Conservation (phyloP, 805 yeast species). For the Ogataea philodendri region DNA sequence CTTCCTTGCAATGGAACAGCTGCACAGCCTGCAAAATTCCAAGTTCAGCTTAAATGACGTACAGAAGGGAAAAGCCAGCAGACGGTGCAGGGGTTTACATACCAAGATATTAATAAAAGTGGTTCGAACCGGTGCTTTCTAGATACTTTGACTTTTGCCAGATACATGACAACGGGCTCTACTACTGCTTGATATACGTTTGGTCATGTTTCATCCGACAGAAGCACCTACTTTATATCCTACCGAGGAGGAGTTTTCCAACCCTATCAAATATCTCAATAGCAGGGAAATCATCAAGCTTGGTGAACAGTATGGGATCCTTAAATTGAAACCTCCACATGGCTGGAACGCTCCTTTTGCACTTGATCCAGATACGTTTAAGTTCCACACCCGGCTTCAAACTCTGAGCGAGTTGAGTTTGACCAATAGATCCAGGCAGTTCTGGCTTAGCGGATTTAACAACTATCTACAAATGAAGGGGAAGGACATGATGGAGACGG, state of each 20-base stretch:
- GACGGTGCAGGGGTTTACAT: too few species aligned
- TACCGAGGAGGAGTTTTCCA: conserved; percentile 41
- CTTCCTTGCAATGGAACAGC: too few species aligned
- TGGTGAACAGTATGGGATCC: conserved; percentile 49
- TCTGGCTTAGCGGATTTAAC: conserved; percentile 59
- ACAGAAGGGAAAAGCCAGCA: conserved; percentile 1
- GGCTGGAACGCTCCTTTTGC: conserved; percentile 58
- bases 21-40: too few species aligned
- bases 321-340: conserved; percentile 51
- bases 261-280: conserved; percentile 50
- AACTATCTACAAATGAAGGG: conserved; percentile 52
- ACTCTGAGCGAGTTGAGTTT: conserved; percentile 62
- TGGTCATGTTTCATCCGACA: conserved; percentile 21
- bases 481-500: conserved; percentile 17
- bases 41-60: conserved; percentile 3
- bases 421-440: conserved; percentile 57
- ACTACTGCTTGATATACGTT: too few species aligned
- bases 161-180: too few species aligned
- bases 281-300: conserved; percentile 38
- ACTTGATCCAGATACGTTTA: conserved; percentile 50
- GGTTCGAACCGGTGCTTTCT: too few species aligned
- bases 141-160: too few species aligned
- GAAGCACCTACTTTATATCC: conserved; percentile 53
- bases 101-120: too few species aligned
- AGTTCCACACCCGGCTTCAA: conserved; percentile 69